A percentile compares a stretch with the other conserved stretches of the same genome.
phyloP scores from a whole-genome alignment of 495 filamentous ascomycete species.

The Penicillium ucsense region DNA sequence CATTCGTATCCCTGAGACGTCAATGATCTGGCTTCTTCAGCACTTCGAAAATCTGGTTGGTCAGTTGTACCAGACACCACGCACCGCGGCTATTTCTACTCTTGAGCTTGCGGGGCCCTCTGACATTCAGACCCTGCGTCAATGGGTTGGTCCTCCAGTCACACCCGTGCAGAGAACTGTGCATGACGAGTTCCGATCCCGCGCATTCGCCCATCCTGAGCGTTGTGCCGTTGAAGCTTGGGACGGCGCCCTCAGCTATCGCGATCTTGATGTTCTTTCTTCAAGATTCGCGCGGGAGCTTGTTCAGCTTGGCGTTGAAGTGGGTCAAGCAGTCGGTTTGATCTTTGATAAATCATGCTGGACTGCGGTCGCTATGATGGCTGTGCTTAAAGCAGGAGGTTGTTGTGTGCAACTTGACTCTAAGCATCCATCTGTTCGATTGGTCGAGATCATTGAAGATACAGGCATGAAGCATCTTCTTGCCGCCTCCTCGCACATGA shows the following conservation, averaged over 20 bases:
- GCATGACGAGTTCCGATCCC: neutral
- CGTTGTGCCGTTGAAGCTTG: conserved; percentile 21
- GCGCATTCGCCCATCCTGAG: neutral
- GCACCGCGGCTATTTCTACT: neutral
- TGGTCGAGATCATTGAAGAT: conserved; percentile 20
- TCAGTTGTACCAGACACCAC: neutral
- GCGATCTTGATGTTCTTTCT: conserved; percentile 21
- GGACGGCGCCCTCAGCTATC: conserved; percentile 27
- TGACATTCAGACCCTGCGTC: neutral
- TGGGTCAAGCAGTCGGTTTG: conserved; percentile 31
- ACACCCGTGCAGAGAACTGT: neutral
- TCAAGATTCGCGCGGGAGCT: conserved; percentile 23
- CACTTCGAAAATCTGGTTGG: conserved; percentile 1
- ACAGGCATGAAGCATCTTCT: conserved; percentile 16
- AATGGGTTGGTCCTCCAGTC: neutral
- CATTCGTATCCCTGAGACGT: neutral
- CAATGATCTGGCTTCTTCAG: neutral
- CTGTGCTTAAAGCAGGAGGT: conserved; percentile 13
- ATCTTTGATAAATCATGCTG: conserved; percentile 42
- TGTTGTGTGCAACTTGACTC: conserved; percentile 16
- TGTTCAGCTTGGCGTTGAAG: conserved; percentile 16
- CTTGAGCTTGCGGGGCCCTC: neutral
- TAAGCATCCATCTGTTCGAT: conserved; percentile 16
- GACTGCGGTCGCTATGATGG: conserved; percentile 24
- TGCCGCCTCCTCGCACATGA: conserved; percentile 3